These are phyloP conservation scores for Neonectria magnoliae DNA, from an alignment of 2,329 filamentous ascomycete genomes.

Conservation along the genomic window DNA sequence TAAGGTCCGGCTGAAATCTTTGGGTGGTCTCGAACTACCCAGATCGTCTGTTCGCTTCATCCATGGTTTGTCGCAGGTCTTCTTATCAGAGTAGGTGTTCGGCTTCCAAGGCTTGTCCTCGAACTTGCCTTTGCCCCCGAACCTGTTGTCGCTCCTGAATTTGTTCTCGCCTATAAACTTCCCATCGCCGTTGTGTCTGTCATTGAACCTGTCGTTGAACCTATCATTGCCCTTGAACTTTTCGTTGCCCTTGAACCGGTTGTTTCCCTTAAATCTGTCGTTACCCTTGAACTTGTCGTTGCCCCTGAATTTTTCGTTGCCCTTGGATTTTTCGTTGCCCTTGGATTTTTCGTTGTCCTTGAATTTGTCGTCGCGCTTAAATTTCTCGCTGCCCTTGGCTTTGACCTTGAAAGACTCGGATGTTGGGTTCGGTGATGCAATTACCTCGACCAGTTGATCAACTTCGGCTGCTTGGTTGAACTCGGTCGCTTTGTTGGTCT, in stretches of 20 bases:
- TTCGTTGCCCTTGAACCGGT: neutral
- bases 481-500: neutral
- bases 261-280: neutral
- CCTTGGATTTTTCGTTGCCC: neutral
- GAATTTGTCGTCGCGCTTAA: neutral
- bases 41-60: neutral
- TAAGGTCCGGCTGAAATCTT: neutral
- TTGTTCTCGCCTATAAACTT: neutral
- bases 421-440: neutral
- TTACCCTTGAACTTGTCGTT: neutral
- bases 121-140: neutral
- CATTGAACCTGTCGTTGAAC: neutral
- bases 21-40: neutral
- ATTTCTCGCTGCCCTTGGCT: neutral
- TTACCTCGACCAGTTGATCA: neutral
- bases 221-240: neutral
- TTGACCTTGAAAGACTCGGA: neutral
- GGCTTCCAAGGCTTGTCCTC: constrained; percentile 8
- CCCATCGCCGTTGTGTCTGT: neutral
- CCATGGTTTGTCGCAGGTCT: neutral
- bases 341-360: neutral
- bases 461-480: neutral
- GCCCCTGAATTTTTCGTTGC: neutral
- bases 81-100: neutral
- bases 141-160: neutral